A percentile compares a stretch with the other conserved stretches of the same genome.
Conservation (phyloP, 2,329 filamentous ascomycete species). For the Venturia nashicola region DNA sequence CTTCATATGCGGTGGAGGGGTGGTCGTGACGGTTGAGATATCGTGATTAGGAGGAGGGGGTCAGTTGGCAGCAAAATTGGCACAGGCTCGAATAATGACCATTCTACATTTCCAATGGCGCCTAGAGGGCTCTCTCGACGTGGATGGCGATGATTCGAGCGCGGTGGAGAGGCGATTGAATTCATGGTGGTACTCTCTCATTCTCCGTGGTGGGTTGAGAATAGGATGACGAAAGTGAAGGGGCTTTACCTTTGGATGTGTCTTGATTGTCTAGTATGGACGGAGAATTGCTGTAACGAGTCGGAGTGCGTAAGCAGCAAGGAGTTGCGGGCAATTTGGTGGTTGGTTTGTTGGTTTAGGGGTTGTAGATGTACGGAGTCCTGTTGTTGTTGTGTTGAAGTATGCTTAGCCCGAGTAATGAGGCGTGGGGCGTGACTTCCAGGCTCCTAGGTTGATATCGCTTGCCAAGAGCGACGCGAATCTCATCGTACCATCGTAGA, state of each 20-base stretch:
- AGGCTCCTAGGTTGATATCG: background rate
- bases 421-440: background rate
- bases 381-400: background rate
- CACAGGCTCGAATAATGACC: background rate
- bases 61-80: background rate
- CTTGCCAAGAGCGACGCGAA: background rate
- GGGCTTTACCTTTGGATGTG: background rate
- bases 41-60: background rate
- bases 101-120: background rate
- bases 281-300: background rate
- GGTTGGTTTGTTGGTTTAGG: background rate
- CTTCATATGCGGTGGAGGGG: background rate
- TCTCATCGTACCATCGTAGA: background rate
- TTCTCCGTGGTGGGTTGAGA: background rate
- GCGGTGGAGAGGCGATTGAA: background rate
- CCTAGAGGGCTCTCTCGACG: background rate
- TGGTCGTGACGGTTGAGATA: background rate
- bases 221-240: constrained; percentile 4
- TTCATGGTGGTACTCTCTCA: background rate
- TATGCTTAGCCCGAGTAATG: background rate
- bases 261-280: background rate
- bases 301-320: background rate
- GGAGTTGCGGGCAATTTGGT: background rate
- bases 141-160: background rate
- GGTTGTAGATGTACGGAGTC: background rate